Conservation (phyloP, 192 early-diverging fungal species). For the Coemansia sp. region DNA sequence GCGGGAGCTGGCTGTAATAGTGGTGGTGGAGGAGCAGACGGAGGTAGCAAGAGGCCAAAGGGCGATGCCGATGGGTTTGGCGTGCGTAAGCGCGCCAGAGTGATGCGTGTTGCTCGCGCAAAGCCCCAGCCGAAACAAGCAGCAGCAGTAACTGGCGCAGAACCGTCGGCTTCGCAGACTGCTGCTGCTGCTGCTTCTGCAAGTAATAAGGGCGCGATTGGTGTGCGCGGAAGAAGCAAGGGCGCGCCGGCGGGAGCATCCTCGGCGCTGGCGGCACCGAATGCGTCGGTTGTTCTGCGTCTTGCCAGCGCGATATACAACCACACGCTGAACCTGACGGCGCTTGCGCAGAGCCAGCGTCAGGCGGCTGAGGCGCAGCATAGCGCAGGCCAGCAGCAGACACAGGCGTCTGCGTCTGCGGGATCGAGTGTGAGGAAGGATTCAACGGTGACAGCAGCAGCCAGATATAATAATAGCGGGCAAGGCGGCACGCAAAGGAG, state of each 20-base stretch:
- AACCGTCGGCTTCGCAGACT: background rate
- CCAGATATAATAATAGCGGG: no score
- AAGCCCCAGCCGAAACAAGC: conserved; percentile 19
- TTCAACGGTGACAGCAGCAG: background rate
- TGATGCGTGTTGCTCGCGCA: conserved; percentile 33
- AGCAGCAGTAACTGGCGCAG: background rate
- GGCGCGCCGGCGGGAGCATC: background rate
- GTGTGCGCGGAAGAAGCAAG: conserved; percentile 9
- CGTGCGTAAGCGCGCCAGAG: conserved; percentile 40
- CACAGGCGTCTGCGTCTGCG: background rate
- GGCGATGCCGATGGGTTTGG: background rate
- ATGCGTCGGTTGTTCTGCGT: conserved; percentile 44
- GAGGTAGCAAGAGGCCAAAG: background rate
- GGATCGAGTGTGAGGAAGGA: conserved; percentile 2
- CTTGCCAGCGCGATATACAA: conserved; percentile 54
- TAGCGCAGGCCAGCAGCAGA: background rate
- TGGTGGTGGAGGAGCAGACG: background rate
- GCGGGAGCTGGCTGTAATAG: background rate
- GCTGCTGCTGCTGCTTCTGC: background rate
- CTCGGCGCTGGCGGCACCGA: conserved; percentile 8
- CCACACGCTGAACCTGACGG: conserved; percentile 45
- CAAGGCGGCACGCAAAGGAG: background rate
- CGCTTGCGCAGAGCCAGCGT: conserved; percentile 26
- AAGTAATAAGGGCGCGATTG: background rate
- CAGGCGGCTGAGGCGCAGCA: conserved; percentile 9